Evolutionary conservation across 2,329 filamentous ascomycete species (phyloP), one percentile per base, ranked within the genome.

Genomic region (Aspergillus felis): DNA sequence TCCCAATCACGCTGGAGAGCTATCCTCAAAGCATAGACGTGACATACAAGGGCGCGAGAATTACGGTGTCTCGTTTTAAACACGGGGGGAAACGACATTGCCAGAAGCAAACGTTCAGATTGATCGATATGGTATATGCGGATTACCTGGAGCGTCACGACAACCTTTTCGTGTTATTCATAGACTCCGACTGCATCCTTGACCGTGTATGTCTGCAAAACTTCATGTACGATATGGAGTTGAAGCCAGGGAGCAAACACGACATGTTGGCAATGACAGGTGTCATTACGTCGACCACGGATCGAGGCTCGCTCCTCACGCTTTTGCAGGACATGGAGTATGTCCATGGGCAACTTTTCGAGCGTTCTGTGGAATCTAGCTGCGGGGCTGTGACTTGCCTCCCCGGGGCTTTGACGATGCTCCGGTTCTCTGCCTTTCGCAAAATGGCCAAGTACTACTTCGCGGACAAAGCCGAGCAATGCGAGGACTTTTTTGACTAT

Each of bases 391-490:
- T 99, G 50, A 97, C 93, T 35, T 99, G 93, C 74, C 81, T 99
- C 50, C 94, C 94, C 0, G 93, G 94, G 28, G 93, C 93, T n/a
- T 78, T 97, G 64, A 97, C 93, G 0, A 96, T 97, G 79, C 80
- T 99, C 54, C 90, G 94, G 54, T 96, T 97, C 76, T 97, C 93
- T 2, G 94, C 94, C 4, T 97, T 99, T 76, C 85, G 92, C 57
- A 89, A 90, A 69, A 97, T 99, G 92, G 91, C 93, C 69, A 96
- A 95, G 71, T 96, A 96, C 77, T 97, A 99, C 77, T 99, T 99
- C 74, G 92, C 92, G 42, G 93, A 97, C 76, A 96, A 96, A 74
- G 91, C 92, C 4, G 93, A 96, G 74, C 90, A 96, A 70, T 96
- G 92, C 69, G 91, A 96, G 59, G 93, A 97, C 73, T 81, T 97